These are phyloP conservation scores for Cytospora paraplurivora DNA, from an alignment of 2,329 filamentous ascomycete genomes.

Conservation along the genomic window DNA sequence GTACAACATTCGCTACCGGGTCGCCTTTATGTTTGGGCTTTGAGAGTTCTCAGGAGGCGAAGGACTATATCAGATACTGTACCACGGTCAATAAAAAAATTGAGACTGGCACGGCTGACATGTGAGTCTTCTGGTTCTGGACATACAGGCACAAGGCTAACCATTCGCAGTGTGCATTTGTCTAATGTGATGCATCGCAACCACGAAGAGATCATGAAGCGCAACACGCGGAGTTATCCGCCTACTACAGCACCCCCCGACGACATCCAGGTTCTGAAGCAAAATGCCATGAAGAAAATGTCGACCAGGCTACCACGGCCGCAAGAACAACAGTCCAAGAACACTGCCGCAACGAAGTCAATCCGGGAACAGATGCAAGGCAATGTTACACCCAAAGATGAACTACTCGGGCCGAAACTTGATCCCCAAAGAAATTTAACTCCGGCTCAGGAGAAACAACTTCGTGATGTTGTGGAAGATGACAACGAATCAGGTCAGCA, in stretches of 20 bases:
- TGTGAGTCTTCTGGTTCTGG: constrained; percentile 7
- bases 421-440: constrained; percentile 2
- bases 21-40: constrained; percentile 6
- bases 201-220: not conserved
- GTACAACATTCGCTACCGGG: not conserved
- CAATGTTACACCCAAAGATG: not conserved
- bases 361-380: constrained; percentile 21
- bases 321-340: not conserved
- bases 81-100: not conserved
- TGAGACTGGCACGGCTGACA: not conserved
- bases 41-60: constrained; percentile 22
- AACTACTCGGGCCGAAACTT: not conserved
- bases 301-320: not conserved
- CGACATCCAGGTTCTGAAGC: constrained; percentile 13
- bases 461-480: constrained; percentile 12
- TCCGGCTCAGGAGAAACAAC: constrained; percentile 2
- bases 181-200: not conserved
- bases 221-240: constrained; percentile 2
- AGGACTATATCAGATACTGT: not conserved
- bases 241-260: not conserved
- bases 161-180: not conserved
- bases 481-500: constrained; percentile 4
- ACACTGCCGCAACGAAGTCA: not conserved
- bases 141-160: constrained; percentile 1
- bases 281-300: not conserved